A percentile compares a stretch with the other conserved stretches of the same genome.
phyloP scores from a whole-genome alignment of 768 basidiomycete species.

The Boletus vermiculosoides region DNA sequence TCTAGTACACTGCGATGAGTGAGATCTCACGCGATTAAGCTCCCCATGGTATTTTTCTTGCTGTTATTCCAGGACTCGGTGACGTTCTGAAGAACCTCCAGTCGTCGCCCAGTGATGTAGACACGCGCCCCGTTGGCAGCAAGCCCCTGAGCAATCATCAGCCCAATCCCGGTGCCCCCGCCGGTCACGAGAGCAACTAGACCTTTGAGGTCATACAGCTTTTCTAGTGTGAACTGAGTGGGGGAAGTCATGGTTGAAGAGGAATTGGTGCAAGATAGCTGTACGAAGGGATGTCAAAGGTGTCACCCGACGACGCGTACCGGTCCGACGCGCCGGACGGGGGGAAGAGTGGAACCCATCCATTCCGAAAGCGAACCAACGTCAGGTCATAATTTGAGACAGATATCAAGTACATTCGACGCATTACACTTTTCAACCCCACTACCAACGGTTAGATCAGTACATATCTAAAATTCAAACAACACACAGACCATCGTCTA shows the following conservation, averaged over 20 bases:
- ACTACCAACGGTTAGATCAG: constrained; percentile 2
- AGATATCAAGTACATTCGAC: neutral
- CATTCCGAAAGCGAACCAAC: neutral
- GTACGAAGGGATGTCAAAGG: no score
- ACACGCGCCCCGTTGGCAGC: constrained; percentile 79
- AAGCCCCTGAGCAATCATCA: constrained; percentile 70
- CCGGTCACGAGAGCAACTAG: constrained; percentile 51
- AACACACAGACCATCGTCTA: constrained; percentile 7
- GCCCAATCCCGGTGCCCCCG: constrained; percentile 52
- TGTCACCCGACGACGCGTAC: neutral
- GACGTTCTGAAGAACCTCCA: constrained; percentile 59
- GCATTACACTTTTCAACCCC: neutral
- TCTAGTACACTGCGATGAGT: neutral
- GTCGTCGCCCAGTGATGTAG: constrained; percentile 72
- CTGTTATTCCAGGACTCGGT: constrained; percentile 46
- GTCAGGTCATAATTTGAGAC: neutral
- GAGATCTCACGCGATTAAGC: constrained; percentile 55
- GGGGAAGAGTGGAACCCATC: neutral
- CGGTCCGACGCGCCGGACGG: neutral
- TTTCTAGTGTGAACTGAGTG: constrained; percentile 22
- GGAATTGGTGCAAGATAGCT: neutral
- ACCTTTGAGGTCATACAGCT: constrained; percentile 53
- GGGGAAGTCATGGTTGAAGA: constrained; percentile 24
- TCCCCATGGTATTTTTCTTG: constrained; percentile 40
- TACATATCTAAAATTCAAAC: constrained; percentile 1